phyloP scores from a whole-genome alignment of 2,329 filamentous ascomycete genomes.

The Aureobasidium pullulans region DNA sequence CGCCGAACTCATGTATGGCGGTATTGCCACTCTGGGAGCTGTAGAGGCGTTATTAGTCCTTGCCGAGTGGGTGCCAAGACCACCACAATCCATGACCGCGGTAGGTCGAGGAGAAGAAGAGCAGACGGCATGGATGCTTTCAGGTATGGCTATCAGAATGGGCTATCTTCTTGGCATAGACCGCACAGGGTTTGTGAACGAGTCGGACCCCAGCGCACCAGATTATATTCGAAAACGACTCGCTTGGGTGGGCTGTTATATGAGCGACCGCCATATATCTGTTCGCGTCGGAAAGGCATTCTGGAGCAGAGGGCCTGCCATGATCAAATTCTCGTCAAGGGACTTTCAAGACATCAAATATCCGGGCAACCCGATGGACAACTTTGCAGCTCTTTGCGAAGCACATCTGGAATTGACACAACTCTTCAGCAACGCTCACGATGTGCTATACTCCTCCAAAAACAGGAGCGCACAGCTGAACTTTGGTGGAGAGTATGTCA shows the following conservation, averaged over 20 bases:
- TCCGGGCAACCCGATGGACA: slow-evolving; percentile 20
- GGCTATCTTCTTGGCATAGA: slow-evolving; percentile 29
- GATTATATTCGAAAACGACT: slow-evolving; percentile 27
- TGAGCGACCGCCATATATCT: slow-evolving; percentile 28
- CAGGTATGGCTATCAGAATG: slow-evolving; percentile 27
- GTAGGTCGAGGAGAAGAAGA: slow-evolving; percentile 28
- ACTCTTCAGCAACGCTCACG: slow-evolving; percentile 29
- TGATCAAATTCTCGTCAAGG: slow-evolving; percentile 26
- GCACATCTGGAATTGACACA: slow-evolving; percentile 29
- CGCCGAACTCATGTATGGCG: slow-evolving; percentile 25
- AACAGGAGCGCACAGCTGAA: slow-evolving; percentile 27
- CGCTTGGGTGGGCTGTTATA: slow-evolving; percentile 28
- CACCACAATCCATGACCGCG: slow-evolving; percentile 22
- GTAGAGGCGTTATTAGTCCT: slow-evolving; percentile 29
- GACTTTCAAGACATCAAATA: slow-evolving; percentile 27
- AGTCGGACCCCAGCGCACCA: slow-evolving; percentile 22
- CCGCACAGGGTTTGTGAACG: slow-evolving; percentile 25
- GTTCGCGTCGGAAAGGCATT: slow-evolving; percentile 29
- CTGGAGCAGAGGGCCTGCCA: slow-evolving; percentile 27
- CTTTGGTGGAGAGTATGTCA: slow-evolving; percentile 28
- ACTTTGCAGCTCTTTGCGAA: slow-evolving; percentile 28
- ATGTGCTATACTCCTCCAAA: slow-evolving; percentile 28
- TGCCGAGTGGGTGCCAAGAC: slow-evolving; percentile 27
- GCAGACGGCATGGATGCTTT: slow-evolving; percentile 28
- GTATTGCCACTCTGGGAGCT: slow-evolving; percentile 25